Evolutionary conservation across 495 filamentous ascomycete genomes (phyloP).

Genomic region (Daldinia decipiens): DNA sequence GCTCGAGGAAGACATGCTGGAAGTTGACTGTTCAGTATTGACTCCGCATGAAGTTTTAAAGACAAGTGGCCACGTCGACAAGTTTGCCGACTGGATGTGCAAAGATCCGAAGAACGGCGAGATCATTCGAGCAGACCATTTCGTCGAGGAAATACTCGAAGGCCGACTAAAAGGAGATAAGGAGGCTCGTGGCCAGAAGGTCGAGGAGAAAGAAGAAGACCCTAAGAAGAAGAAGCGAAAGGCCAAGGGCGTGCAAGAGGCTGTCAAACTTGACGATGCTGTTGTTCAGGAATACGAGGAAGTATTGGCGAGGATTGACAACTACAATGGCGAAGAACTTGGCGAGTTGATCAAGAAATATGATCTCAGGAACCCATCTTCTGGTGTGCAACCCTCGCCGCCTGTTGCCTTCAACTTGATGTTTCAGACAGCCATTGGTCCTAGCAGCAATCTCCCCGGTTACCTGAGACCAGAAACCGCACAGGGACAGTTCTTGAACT

Average conservation of each 20-base stretch:
- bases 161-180: constrained; percentile 81
- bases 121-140: constrained; percentile 93
- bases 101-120: constrained; percentile 98
- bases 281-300: constrained; percentile 78
- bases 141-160: constrained; percentile 94
- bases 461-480: constrained; percentile 80
- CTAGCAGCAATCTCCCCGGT: constrained; percentile 66
- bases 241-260: constrained; percentile 65
- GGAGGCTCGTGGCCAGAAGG: constrained; percentile 76
- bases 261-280: constrained; percentile 72
- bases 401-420: constrained; percentile 83
- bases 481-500: constrained; percentile 80
- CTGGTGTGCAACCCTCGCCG: constrained; percentile 65
- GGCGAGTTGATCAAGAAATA: constrained; percentile 76
- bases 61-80: constrained; percentile 96
- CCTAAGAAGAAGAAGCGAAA: constrained; percentile 58
- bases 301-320: constrained; percentile 78
- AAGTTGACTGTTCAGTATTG: constrained; percentile 85
- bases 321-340: constrained; percentile 76
- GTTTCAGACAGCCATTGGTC: constrained; percentile 79
- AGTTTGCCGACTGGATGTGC: constrained; percentile 99
- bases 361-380: constrained; percentile 73
- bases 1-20: constrained; percentile 89
- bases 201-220: constrained; percentile 69
- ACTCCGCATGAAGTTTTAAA: constrained; percentile 92